phyloP scores from a whole-genome alignment of 2,329 filamentous ascomycete genomes.

The Curvularia sp. region DNA sequence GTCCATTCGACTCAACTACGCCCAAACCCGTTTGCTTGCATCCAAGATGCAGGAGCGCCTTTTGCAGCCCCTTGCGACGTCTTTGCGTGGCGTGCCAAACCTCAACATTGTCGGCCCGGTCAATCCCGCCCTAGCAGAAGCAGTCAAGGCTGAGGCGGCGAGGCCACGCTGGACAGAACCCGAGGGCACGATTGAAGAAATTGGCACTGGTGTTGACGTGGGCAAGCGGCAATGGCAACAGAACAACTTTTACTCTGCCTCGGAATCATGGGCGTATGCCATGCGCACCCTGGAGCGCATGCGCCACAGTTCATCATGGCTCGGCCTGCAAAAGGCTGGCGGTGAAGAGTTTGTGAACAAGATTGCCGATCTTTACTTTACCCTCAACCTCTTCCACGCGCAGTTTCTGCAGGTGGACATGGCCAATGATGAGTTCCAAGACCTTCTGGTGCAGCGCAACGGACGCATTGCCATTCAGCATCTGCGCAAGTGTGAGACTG shows the following conservation, averaged over 20 bases:
- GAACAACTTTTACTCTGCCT: constrained; percentile 27
- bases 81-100: constrained; percentile 31
- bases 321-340: constrained; percentile 25
- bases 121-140: constrained; percentile 19
- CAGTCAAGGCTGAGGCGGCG: constrained; percentile 25
- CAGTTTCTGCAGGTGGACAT: constrained; percentile 38
- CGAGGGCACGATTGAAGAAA: constrained; percentile 32
- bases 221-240: constrained; percentile 41
- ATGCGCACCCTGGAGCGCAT: constrained; percentile 40
- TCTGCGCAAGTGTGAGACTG: constrained; percentile 32
- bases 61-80: constrained; percentile 29
- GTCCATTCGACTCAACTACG: constrained; percentile 24
- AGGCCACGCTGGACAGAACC: constrained; percentile 38
- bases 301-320: constrained; percentile 39
- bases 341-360: constrained; percentile 37
- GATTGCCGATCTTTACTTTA: constrained; percentile 35
- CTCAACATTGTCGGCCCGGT: constrained; percentile 30
- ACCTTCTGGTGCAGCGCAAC: constrained; percentile 20
- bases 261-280: constrained; percentile 33
- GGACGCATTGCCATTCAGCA: constrained; percentile 24
- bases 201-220: constrained; percentile 36
- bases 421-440: constrained; percentile 14
- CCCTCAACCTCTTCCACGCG: constrained; percentile 34
- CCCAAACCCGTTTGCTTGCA: constrained; percentile 25
- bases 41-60: constrained; percentile 31